Evolutionary conservation across 176 grass and related monocot genomes (phyloP).

Genomic region (Phoenix roebelenii): DNA sequence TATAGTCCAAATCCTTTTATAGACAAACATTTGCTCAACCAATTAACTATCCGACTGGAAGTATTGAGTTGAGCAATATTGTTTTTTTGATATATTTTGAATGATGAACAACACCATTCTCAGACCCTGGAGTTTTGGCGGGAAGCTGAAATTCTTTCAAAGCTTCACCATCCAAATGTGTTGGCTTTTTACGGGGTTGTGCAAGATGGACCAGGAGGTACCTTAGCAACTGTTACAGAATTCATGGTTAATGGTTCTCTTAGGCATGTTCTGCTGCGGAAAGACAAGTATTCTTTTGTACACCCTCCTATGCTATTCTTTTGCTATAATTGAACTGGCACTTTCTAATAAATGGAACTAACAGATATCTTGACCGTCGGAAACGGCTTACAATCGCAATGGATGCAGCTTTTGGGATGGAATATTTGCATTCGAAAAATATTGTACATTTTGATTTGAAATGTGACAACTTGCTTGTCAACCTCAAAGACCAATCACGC

Average conservation of each 20-base stretch:
- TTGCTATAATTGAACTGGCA: no score
- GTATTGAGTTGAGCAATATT: no score
- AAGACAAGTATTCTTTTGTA: constrained; percentile 46
- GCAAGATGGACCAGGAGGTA: constrained; percentile 79
- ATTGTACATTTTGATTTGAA: constrained; percentile 95
- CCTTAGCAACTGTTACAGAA: constrained; percentile 82
- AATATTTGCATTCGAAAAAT: constrained; percentile 93
- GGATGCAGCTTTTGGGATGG: constrained; percentile 89
- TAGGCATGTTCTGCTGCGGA: constrained; percentile 82
- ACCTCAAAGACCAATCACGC: constrained; percentile 87
- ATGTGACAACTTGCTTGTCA: constrained; percentile 89
- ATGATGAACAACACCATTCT: background rate
- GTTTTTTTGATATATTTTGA: no score
- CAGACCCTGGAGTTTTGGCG: constrained; percentile 94
- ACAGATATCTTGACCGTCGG: constrained; percentile 71
- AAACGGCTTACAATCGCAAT: constrained; percentile 83
- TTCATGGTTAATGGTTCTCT: constrained; percentile 99
- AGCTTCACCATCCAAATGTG: constrained; percentile 94
- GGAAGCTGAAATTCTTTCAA: constrained; percentile 93
- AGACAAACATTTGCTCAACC: background rate
- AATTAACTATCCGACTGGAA: background rate
- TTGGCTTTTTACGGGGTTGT: constrained; percentile 93
- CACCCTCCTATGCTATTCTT: no score
- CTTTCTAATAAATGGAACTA: constrained; percentile 14
- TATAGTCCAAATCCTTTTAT: background rate